Base-by-base conservation (phyloP, 495 filamentous ascomycete species). In the Tirmania nivea region DNA sequence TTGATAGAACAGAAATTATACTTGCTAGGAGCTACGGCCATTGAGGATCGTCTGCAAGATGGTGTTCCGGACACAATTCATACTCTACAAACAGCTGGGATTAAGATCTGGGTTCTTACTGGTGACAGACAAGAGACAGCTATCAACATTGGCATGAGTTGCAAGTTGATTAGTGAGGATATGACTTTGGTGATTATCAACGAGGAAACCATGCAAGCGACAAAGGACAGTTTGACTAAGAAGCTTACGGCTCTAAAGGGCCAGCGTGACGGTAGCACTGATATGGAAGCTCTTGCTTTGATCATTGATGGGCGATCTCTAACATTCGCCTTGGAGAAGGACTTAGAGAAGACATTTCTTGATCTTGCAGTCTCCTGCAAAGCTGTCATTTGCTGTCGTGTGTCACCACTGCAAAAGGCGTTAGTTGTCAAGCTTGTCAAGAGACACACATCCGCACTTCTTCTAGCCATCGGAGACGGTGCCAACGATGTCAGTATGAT, bases 401-500 rank as follows among this genome's bases (percentile, higher is more conserved):
- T 99, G 2, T 96, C 90, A 48, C 92, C 92, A n/a, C 73, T 99
- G 55, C 92, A 99, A 65, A 99, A 99, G 69, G 92, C 92, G 47
- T 69, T 96, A 57, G 92, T 99, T 34, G 92, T 99, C 58, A 99
- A 99, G 71, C 79, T 99, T 56, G 92, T 99, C 62, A 99, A 96
- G 69, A 83, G 88, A 54, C 86, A 95, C 63, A 75, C 87, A 56
- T 88, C 92, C 66, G 78, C 88, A 17, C 83, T 97, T 58, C 78
- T 94, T 52, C 74, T 99, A 47, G 92, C 92, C 34, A 90, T 99
- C 67, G 92, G 92, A 56, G 92, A 99, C 61, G 92, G 92, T 56
- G 92, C 92, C 39, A 99, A 99, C 69, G 92, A 96, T 61, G 92
- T 96, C 16, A 94, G 87, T 31, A 99, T 96, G 92, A 99, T 96